Conservation (phyloP, 2,329 filamentous ascomycete genomes). For the Colletotrichum aenigma region DNA sequence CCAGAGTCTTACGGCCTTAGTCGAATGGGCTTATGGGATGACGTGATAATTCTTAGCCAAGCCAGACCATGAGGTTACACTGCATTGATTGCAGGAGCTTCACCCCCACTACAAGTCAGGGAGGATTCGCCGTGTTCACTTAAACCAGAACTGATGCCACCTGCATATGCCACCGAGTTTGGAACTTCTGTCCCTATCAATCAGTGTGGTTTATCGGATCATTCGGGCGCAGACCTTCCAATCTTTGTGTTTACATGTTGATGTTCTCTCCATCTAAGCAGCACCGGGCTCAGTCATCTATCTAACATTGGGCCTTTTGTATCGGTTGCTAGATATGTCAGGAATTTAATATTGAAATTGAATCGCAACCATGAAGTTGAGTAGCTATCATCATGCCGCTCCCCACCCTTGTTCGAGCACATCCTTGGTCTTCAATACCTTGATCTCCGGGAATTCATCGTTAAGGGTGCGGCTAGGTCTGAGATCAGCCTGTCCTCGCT, state of each 20-base stretch:
- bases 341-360: background rate
- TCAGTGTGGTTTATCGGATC: background rate
- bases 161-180: background rate
- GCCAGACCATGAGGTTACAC: background rate
- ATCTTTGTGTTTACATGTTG: rapidly evolving
- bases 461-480: background rate
- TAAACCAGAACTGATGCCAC: background rate
- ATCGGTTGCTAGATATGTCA: background rate
- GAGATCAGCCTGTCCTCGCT: background rate
- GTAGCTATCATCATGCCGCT: background rate
- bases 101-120: background rate
- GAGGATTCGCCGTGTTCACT: background rate
- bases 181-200: background rate
- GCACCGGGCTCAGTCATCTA: background rate
- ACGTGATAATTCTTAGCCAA: background rate
- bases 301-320: background rate
- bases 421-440: background rate
- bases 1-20: background rate
- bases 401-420: background rate
- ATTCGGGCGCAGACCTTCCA: background rate
- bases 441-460: background rate
- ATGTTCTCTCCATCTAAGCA: background rate
- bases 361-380: background rate
- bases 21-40: background rate
- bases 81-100: background rate